phyloP scores from a whole-genome alignment of 208 protist genomes.

The Wallacemonas sp. region DNA sequence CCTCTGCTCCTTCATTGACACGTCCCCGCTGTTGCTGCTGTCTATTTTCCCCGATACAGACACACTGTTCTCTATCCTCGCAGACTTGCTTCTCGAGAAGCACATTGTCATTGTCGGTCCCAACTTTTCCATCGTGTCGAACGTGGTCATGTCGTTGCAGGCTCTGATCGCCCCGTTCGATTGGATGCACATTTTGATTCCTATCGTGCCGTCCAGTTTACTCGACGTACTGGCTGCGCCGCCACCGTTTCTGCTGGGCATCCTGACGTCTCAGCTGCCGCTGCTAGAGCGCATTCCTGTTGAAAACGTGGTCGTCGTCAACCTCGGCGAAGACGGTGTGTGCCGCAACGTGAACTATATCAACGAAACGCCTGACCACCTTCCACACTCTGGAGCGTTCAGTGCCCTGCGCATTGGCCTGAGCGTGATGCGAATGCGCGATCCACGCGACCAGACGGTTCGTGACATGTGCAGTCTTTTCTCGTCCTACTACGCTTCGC shows the following conservation, averaged over 20 bases:
- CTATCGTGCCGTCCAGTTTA: conserved; percentile 59
- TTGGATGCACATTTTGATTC: conserved; percentile 86
- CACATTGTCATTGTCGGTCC: conserved; percentile 79
- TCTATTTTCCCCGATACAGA: conserved; percentile 60
- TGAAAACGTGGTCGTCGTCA: conserved; percentile 54
- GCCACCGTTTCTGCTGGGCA: conserved; percentile 71
- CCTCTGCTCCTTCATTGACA: conserved; percentile 82
- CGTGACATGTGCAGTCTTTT: conserved; percentile 79
- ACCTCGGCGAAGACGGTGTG: conserved; percentile 45
- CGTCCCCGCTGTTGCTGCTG: conserved; percentile 59
- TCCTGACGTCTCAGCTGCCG: conserved; percentile 68
- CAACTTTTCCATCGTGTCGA: conserved; percentile 75
- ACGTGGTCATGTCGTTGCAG: conserved; percentile 80
- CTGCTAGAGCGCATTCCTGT: conserved; percentile 36
- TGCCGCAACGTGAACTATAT: conserved; percentile 61
- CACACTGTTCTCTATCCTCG: conserved; percentile 64
- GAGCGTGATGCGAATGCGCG: conserved; percentile 44
- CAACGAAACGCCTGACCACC: conserved; percentile 37
- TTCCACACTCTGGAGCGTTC: conserved; percentile 63
- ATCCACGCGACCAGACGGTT: conserved; percentile 55
- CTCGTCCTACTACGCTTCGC: conserved; percentile 70
- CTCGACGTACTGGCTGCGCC: conserved; percentile 74
- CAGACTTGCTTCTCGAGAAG: conserved; percentile 69
- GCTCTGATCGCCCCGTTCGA: conserved; percentile 79
- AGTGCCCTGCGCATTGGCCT: conserved; percentile 71